Evolutionary conservation across 768 basidiomycete genomes (phyloP).

Genomic region (Amanita muscaria): DNA sequence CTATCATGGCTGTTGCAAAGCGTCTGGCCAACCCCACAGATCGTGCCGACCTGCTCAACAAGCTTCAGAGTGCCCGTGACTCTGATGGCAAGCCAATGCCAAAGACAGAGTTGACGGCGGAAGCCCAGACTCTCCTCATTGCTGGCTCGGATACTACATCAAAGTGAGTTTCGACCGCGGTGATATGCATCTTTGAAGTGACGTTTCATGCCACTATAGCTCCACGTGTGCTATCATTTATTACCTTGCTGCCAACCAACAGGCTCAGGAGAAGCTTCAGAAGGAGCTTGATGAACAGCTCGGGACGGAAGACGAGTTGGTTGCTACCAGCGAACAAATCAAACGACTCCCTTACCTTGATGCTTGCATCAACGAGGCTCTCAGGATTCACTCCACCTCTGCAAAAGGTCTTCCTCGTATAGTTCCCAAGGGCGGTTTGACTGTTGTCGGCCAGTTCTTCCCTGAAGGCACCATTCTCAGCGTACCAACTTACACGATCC

Average conservation of each 20-base stretch:
- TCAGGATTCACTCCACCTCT: slow-evolving; percentile 80
- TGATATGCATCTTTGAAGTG: background rate
- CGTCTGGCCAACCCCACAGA: slow-evolving; percentile 63
- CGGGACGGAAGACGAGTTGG: slow-evolving; percentile 46
- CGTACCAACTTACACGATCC: slow-evolving; percentile 78
- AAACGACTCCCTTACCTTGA: slow-evolving; percentile 75
- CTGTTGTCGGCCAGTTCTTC: slow-evolving; percentile 49
- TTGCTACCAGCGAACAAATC: slow-evolving; percentile 56
- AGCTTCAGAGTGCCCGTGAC: slow-evolving; percentile 72
- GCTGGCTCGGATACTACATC: slow-evolving; percentile 92
- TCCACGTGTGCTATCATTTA: slow-evolving; percentile 88
- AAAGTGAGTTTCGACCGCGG: slow-evolving; percentile 44
- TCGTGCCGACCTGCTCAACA: slow-evolving; percentile 72
- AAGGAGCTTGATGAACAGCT: slow-evolving; percentile 63
- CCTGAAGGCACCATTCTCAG: slow-evolving; percentile 69
- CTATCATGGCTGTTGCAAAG: slow-evolving; percentile 71
- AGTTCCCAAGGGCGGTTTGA: slow-evolving; percentile 67
- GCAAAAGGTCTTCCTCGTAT: slow-evolving; percentile 76
- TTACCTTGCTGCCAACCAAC: slow-evolving; percentile 63
- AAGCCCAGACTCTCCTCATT: slow-evolving; percentile 78
- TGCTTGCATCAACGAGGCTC: slow-evolving; percentile 80
- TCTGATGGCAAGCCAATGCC: slow-evolving; percentile 76
- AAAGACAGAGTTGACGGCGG: slow-evolving; percentile 77
- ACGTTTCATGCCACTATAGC: slow-evolving; percentile 26
- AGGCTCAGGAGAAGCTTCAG: slow-evolving; percentile 62